These are phyloP conservation scores for Trichoderma endophyticum DNA, from an alignment of 2,329 filamentous ascomycete species.

Conservation along the genomic window DNA sequence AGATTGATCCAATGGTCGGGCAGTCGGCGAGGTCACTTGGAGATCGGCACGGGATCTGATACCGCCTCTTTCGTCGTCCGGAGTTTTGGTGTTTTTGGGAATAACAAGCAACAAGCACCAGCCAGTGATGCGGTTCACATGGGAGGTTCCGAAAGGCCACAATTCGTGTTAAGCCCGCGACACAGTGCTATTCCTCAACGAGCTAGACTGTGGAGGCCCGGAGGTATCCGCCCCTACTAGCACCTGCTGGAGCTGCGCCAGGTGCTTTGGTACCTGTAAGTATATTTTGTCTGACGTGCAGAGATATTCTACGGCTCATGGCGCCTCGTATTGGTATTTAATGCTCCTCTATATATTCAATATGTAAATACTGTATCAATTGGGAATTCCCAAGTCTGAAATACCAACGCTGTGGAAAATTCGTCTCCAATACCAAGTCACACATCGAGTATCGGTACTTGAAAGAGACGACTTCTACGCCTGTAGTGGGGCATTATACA, in stretches of 20 bases:
- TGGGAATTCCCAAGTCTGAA: background rate
- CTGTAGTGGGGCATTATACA: background rate
- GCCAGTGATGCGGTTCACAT: slow-evolving; percentile 5
- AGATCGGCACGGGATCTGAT: slow-evolving; percentile 9
- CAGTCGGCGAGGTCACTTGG: slow-evolving; percentile 12
- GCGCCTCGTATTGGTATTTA: background rate
- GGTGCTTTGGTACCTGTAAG: background rate
- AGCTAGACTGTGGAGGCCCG: slow-evolving; percentile 11
- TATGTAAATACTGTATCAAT: background rate
- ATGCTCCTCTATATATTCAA: background rate
- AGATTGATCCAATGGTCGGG: background rate
- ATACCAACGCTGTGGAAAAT: background rate
- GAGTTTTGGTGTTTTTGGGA: background rate
- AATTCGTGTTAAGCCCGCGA: slow-evolving; percentile 17
- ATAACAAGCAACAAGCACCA: background rate
- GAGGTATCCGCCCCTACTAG: background rate
- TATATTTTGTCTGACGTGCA: background rate
- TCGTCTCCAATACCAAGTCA: background rate
- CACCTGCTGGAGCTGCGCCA: background rate
- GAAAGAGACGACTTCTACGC: background rate
- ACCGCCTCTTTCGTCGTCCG: slow-evolving; percentile 18
- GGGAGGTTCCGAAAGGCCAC: slow-evolving; percentile 16
- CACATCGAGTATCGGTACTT: background rate
- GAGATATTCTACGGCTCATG: background rate
- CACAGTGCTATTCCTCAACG: slow-evolving; percentile 13